Evolutionary conservation across 495 filamentous ascomycete genomes (phyloP).

Genomic region (Letharia columbiana): DNA sequence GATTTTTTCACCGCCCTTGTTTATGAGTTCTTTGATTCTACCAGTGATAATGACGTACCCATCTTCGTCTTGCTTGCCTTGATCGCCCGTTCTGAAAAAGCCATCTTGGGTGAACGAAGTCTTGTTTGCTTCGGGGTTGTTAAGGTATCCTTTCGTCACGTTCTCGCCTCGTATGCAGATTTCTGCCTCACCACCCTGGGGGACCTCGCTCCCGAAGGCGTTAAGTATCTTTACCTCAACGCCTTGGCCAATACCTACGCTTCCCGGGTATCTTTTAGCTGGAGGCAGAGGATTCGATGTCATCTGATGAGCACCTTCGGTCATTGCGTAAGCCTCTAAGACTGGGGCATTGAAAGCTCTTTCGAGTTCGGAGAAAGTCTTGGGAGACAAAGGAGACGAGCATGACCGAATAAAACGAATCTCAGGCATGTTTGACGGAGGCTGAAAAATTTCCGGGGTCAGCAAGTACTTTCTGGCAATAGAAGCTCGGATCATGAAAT

Average conservation of each 20-base stretch:
- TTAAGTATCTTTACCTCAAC: conserved; percentile 73
- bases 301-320: conserved; percentile 84
- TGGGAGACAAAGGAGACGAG: conserved; percentile 70
- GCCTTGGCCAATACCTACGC: conserved; percentile 71
- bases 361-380: conserved; percentile 67
- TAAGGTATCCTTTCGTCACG: conserved; percentile 74
- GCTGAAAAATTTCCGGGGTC: neutral
- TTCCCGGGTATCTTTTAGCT: conserved; percentile 62
- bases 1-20: conserved; percentile 78
- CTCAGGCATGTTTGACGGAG: conserved; percentile 53
- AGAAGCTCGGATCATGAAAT: neutral
- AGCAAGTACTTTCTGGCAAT: neutral
- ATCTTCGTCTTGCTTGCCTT: conserved; percentile 64
- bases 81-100: conserved; percentile 79
- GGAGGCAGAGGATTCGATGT: conserved; percentile 76
- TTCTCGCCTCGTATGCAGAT: conserved; percentile 74
- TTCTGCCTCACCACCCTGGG: conserved; percentile 60
- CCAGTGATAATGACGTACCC: conserved; percentile 72
- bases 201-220: conserved; percentile 49
- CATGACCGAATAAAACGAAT: conserved; percentile 86
- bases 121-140: conserved; percentile 65
- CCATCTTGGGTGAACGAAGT: conserved; percentile 59
- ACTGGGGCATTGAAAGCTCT: conserved; percentile 65
- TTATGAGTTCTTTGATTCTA: conserved; percentile 77
- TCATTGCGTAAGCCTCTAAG: conserved; percentile 87